Base-by-base conservation (phyloP, 805 yeast species). In the Kazachstania viticola region DNA sequence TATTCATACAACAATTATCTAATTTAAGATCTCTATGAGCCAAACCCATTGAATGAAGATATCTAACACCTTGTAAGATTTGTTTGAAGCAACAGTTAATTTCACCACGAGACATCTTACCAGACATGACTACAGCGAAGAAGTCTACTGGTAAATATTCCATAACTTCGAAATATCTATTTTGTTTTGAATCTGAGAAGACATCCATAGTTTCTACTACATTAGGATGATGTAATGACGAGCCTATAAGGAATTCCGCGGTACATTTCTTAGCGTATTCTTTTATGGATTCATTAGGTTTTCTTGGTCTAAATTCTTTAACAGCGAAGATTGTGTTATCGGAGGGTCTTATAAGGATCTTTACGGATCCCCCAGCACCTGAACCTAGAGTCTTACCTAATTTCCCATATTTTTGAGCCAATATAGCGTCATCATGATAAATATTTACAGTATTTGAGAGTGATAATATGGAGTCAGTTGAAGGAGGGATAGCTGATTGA, bases 361-460 rank as follows among this genome's bases (percentile, higher is more conserved):
- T 65, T 8, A 81, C 94, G 1, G 85, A 71, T 3, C 94, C 94
- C 27, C 91, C 91, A 6, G 91, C 93, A 34, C 94, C 94, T 2
- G 84, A 72, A 6, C 94, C 94, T 25, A 81, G 55, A 33, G 75
- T 67, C 48, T 77, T 75, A 28, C 88, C 87, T 37, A 78, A 53
- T 40, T 72, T 75, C 31, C 88, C 82, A 50, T 79, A 81, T 46
- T 79, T 75, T 37, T 63, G 63, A 8, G 62, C 63, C 25, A 73
- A 49, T 0, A 67, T 62, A 11, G 73, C 69, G 36, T 70, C 75
- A 21, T 64, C 64, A 36, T 65, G 71, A 40, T 51, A 54, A 11
- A 65, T 67, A 56, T 43, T 46, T 9, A 45, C 40, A 28, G 43
- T 45, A 34, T 48, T 48, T 14, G 51, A 49, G 30, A 44, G 34